Evolutionary conservation across 2,329 filamentous ascomycete species (phyloP).

Genomic region (Hypoxylon sp.): DNA sequence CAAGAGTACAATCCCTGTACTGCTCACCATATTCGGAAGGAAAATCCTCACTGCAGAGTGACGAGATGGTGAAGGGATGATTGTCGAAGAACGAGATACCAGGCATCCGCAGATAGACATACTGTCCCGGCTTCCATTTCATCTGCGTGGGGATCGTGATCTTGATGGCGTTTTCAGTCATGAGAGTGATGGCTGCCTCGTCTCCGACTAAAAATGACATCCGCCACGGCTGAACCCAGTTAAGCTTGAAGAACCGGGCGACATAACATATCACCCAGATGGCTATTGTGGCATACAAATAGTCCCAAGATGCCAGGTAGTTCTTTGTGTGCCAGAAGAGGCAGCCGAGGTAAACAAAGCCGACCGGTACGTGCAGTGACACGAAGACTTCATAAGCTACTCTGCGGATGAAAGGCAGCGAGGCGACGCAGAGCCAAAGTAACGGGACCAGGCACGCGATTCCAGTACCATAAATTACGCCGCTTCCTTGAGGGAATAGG

Average conservation of each 20-base stretch:
- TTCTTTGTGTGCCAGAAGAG: conserved; percentile 98
- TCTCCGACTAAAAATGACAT: conserved; percentile 89
- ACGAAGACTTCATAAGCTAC: conserved; percentile 89
- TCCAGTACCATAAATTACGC: conserved; percentile 86
- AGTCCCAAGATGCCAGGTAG: conserved; percentile 89
- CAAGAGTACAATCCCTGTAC: conserved; percentile 88
- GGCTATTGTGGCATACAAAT: conserved; percentile 82
- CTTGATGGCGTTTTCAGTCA: conserved; percentile 95
- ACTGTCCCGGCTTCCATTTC: conserved; percentile 93
- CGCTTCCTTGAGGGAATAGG: conserved; percentile 73
- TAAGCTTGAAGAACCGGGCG: conserved; percentile 83
- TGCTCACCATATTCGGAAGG: conserved; percentile 90
- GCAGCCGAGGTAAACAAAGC: conserved; percentile 82
- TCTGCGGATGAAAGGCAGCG: conserved; percentile 80
- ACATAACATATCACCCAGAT: conserved; percentile 84
- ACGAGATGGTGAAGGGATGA: conserved; percentile 95
- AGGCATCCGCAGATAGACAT: conserved; percentile 94
- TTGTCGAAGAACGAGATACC: conserved; percentile 91
- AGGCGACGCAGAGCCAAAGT: conserved; percentile 85
- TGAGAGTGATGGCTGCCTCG: conserved; percentile 87
- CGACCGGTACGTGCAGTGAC: conserved; percentile 82
- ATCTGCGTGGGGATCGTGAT: conserved; percentile 94
- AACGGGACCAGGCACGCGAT: conserved; percentile 85
- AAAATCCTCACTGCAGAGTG: conserved; percentile 91
- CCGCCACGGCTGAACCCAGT: conserved; percentile 86